Evolutionary conservation across 345 rosid species (phyloP).

Genomic region (Moricandia moricandioides): DNA sequence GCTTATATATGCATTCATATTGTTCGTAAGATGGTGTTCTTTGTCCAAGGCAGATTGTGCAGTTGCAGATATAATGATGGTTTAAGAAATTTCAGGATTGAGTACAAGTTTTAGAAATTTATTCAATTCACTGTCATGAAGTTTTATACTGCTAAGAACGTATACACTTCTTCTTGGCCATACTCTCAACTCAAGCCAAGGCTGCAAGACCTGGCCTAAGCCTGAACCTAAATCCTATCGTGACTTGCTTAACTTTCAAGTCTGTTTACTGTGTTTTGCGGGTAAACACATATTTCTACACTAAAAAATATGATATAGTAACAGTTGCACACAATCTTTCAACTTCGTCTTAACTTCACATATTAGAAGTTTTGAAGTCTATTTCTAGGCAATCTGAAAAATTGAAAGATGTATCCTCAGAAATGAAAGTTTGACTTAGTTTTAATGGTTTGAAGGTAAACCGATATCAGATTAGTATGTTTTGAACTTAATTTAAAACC

Average conservation of each 20-base stretch:
- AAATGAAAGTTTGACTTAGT: no score
- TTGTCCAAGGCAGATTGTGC: not conserved
- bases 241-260: not conserved
- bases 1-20: conserved; percentile 12
- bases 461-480: no score
- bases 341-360: no score
- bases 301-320: no score
- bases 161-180: not conserved
- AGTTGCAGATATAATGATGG: not conserved
- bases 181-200: not conserved
- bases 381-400: no score
- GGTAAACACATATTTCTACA: no score
- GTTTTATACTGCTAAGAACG: not conserved
- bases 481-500: no score
- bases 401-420: no score
- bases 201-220: not conserved
- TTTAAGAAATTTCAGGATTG: not conserved
- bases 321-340: no score
- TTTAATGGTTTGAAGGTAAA: no score
- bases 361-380: no score
- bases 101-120: not conserved
- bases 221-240: not conserved
- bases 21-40: not conserved
- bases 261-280: not conserved
- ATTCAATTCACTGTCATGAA: not conserved